Conservation (phyloP, 2,329 filamentous ascomycete genomes). For the Cryphonectria carpinicola region DNA sequence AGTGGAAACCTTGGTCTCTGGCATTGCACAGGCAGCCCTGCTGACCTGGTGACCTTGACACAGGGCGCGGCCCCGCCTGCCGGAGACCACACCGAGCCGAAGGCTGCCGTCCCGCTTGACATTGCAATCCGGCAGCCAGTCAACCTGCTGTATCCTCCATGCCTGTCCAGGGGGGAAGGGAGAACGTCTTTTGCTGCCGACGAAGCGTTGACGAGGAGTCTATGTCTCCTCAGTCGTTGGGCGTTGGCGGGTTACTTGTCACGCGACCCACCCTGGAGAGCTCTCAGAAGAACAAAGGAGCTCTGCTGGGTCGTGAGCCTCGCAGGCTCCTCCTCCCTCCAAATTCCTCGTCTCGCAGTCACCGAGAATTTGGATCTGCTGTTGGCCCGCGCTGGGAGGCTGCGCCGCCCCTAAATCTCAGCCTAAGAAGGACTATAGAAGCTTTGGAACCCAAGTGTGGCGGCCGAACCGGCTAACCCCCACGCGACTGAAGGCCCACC, state of each 20-base stretch:
- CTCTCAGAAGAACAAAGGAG: not conserved
- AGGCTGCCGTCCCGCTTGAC: not conserved
- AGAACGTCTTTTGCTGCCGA: not conserved
- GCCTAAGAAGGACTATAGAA: conserved; percentile 23
- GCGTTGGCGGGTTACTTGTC: not conserved
- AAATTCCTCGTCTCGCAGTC: conserved; percentile 19
- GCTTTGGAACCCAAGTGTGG: conserved; percentile 13
- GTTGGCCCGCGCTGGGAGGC: conserved; percentile 17
- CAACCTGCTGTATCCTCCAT: not conserved
- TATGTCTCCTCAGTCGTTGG: not conserved
- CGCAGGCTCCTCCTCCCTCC: not conserved
- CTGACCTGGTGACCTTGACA: conserved; percentile 19
- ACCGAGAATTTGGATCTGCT: conserved; percentile 18
- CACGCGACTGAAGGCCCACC: conserved; percentile 17
- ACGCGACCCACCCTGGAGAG: not conserved
- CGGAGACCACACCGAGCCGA: conserved; percentile 18
- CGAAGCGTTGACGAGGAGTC: not conserved
- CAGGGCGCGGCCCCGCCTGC: conserved; percentile 25
- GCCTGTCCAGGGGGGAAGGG: not conserved
- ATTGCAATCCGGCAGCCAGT: conserved; percentile 13
- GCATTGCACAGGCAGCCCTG: conserved; percentile 2
- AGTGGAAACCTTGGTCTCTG: not conserved
- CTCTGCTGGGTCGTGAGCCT: not conserved
- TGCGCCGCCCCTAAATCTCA: conserved; percentile 22
- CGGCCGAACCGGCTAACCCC: conserved; percentile 19